phyloP scores from a whole-genome alignment of 345 rosid species.

The Bruguiera sexangula region DNA sequence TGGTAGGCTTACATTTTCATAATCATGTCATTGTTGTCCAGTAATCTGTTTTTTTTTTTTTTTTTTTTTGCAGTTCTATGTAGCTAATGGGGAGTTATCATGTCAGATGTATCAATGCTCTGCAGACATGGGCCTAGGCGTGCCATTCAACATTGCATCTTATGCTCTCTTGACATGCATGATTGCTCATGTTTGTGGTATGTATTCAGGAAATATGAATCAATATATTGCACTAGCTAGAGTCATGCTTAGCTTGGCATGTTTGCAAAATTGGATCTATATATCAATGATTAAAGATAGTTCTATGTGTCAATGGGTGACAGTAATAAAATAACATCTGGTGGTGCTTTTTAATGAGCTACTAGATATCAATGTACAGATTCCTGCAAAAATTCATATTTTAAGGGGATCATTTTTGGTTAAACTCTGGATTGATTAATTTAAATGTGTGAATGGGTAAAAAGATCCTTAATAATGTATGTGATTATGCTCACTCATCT shows the following conservation, averaged over 20 bases:
- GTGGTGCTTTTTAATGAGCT: background rate
- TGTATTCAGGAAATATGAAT: background rate
- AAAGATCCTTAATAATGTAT: background rate
- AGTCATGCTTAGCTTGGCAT: background rate
- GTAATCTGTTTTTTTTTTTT: background rate
- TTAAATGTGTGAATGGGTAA: background rate
- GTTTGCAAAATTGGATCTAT: no score
- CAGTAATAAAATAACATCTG: background rate
- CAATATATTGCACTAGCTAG: background rate
- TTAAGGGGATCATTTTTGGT: background rate
- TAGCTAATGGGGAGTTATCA: conserved; percentile 84
- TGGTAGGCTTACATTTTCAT: background rate
- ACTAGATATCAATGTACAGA: background rate
- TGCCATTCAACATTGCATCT: conserved; percentile 94
- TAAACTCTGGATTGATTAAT: background rate
- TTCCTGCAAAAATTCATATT: background rate
- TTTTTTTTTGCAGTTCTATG: conserved; percentile 57
- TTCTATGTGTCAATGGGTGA: background rate
- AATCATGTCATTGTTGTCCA: background rate
- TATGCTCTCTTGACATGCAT: conserved; percentile 88
- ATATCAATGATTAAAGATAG: background rate
- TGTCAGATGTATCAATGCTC: conserved; percentile 99
- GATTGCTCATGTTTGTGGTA: conserved; percentile 96
- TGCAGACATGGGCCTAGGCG: conserved; percentile 96
- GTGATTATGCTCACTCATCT: no score